Conservation (phyloP, 805 yeast genomes). For the Tetrapisispora taiwanensis region DNA sequence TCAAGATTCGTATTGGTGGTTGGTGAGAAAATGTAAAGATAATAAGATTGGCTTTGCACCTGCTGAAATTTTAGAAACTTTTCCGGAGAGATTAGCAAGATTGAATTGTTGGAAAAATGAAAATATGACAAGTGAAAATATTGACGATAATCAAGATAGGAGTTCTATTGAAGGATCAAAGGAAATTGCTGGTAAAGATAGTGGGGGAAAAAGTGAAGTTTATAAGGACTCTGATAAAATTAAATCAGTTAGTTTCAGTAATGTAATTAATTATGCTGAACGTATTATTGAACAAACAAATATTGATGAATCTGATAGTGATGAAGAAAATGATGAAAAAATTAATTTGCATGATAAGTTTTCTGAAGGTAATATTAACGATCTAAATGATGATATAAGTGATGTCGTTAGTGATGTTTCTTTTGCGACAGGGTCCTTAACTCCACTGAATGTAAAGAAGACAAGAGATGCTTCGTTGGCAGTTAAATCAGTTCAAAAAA, state of each 20-base stretch:
- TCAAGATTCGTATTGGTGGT: slow-evolving; percentile 95
- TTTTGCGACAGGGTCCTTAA: slow-evolving; percentile 21
- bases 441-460: slow-evolving; percentile 22
- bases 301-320: slow-evolving; percentile 20
- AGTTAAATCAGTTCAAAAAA: slow-evolving; percentile 5
- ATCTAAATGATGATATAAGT: slow-evolving; percentile 19
- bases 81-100: slow-evolving; percentile 82
- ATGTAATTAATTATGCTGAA: slow-evolving; percentile 27
- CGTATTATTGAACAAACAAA: slow-evolving; percentile 17
- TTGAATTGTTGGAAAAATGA: slow-evolving; percentile 89
- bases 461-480: slow-evolving; percentile 3
- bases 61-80: slow-evolving; percentile 89
- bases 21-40: slow-evolving; percentile 50
- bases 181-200: too few relatives aligned
- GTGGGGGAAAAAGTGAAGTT: slow-evolving; percentile 1
- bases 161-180: slow-evolving; percentile 1
- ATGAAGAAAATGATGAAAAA: slow-evolving; percentile 16
- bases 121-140: slow-evolving; percentile 31
- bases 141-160: slow-evolving; percentile 3
- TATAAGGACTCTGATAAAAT: slow-evolving; percentile 9
- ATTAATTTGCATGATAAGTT: slow-evolving; percentile 25
- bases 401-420: slow-evolving; percentile 29
- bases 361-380: slow-evolving; percentile 29
- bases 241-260: slow-evolving; percentile 29
- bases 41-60: slow-evolving; percentile 89